A percentile compares a stretch with the other conserved stretches of the same genome.
Evolutionary conservation across 495 filamentous ascomycete genomes (phyloP).

Genomic region (Penicillium steckii): DNA sequence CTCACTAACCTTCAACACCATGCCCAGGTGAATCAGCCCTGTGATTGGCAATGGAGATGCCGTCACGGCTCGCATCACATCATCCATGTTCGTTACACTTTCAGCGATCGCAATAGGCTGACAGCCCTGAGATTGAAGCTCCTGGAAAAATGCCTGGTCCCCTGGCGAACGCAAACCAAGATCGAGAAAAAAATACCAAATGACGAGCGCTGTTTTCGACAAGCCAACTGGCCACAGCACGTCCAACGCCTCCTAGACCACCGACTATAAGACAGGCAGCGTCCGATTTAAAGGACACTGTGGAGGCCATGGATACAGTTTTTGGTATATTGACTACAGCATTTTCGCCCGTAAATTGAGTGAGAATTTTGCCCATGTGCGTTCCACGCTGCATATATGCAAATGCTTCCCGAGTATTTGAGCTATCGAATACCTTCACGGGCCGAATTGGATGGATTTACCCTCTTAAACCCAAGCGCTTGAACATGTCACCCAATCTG

Average conservation of each 20-base stretch:
- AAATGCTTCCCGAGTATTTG: background rate
- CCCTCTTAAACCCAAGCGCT: background rate
- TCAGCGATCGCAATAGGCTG: background rate
- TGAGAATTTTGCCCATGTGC: conserved; percentile 3
- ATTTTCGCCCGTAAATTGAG: background rate
- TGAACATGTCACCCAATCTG: background rate
- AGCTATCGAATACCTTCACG: background rate
- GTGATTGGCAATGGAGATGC: background rate
- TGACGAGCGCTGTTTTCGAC: background rate
- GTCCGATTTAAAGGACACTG: background rate
- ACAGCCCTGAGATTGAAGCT: background rate
- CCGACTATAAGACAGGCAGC: background rate
- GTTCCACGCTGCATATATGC: conserved; percentile 1
- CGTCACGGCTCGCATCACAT: background rate
- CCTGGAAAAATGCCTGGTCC: background rate
- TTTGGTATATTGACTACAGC: background rate
- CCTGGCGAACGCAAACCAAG: background rate
- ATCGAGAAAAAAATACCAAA: background rate
- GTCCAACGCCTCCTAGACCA: background rate
- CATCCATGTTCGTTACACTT: background rate
- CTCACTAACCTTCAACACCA: background rate
- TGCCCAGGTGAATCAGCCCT: background rate
- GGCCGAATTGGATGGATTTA: background rate
- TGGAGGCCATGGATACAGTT: background rate
- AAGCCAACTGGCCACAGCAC: background rate